Base-by-base conservation (phyloP, 2,329 filamentous ascomycete genomes). In the Boeremia exigua region DNA sequence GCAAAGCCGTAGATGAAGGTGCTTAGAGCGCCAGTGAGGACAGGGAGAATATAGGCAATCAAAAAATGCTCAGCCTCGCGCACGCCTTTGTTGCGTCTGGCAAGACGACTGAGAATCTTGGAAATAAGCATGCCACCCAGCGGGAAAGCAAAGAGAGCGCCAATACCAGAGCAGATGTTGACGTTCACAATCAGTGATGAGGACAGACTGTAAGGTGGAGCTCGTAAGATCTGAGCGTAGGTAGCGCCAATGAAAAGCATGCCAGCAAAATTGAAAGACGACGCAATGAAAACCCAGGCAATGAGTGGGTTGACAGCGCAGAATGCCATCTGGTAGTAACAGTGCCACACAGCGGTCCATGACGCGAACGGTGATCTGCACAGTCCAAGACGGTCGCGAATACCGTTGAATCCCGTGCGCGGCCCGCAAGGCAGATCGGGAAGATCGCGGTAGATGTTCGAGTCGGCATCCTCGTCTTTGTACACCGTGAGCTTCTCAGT, bases 401-500 rank as follows among this genome's bases (percentile, higher is more conserved):
- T 29, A 2, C 51, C 52, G 2, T 33, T 30, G 3, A 62, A 59
- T 2, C 45, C 61, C 9, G 25, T 50, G 52, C 56, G 14, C 30
- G 23, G 19, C 11, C 25, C n/a, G 7, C 10, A 11, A 30, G 68
- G 59, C 29, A 60, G 25, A 17, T 62, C 56, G 1, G 69, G 69
- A 0, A 71, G 58, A 28, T 70, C 64, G 30, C 61, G 59, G 44
- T 69, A 70, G 29, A 70, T 55, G 10, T 62, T 54, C 0, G 68
- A 68, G 10, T 70, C 63, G 2, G 60, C 54, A 2, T 72, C 69
- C 56, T 65, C 67, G 23, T 76, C 70, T 4, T 51, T 51, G 60
- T 75, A 78, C 25, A 78, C 68, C 6, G 66, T 71, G 11, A 78
- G 64, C 50, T 74, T 78, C 56, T 78, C 77, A 0, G 73, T 73